Conservation (phyloP, 352 stramenopile species). For the Phytophthora constricta region DNA sequence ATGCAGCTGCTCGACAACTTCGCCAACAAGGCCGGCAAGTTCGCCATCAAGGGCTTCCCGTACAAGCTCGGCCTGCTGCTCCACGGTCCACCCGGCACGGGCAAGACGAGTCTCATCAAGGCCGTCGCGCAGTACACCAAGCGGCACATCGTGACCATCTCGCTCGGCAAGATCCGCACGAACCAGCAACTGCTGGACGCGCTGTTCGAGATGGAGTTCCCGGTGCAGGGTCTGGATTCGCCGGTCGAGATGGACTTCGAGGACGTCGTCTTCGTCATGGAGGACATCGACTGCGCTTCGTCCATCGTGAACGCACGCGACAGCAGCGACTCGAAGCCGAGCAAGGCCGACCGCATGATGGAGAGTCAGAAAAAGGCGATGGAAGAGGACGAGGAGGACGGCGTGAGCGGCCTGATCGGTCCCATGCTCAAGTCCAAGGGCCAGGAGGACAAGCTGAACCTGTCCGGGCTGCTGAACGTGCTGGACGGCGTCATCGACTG, state of each 20-base stretch:
- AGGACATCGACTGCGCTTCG: constrained; percentile 88
- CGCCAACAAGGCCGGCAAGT: constrained; percentile 71
- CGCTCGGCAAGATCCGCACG: constrained; percentile 76
- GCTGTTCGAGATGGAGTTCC: constrained; percentile 83
- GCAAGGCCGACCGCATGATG: constrained; percentile 27
- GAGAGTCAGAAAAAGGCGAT: constrained; percentile 35
- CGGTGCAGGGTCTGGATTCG: constrained; percentile 63
- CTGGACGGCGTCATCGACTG: constrained; percentile 92
- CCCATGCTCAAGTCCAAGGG: constrained; percentile 36
- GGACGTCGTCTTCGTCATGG: constrained; percentile 92
- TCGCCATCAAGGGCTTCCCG: constrained; percentile 87
- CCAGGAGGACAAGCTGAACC: constrained; percentile 68
- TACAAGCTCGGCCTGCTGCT: constrained; percentile 91
- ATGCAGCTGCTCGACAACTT: constrained; percentile 85
- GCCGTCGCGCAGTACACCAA: constrained; percentile 81
- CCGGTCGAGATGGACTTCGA: constrained; percentile 76
- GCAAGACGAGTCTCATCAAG: constrained; percentile 93
- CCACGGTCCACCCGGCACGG: constrained; percentile 86
- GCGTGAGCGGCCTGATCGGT: constrained; percentile 24
- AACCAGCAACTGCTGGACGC: constrained; percentile 86
- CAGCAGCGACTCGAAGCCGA: constrained; percentile 26
- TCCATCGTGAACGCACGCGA: constrained; percentile 73
- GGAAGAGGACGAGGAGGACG: constrained; percentile 15
- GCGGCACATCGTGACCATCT: constrained; percentile 81
- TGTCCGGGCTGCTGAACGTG: constrained; percentile 89